These are phyloP conservation scores for Solanum habrochaites DNA, from an alignment of 257 asterid genomes.

Conservation along the genomic window DNA sequence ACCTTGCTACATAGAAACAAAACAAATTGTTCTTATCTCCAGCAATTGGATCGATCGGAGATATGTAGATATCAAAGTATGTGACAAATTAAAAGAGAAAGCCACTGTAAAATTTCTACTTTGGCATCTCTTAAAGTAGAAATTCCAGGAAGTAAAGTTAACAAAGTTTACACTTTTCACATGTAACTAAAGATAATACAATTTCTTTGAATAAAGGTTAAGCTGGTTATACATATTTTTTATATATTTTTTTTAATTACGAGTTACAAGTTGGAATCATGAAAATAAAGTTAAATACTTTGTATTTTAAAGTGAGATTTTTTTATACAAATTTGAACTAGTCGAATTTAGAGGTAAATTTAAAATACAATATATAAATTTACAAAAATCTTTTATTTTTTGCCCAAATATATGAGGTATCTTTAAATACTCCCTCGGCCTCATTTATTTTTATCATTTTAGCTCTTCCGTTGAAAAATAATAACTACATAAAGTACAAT, in stretches of 20 bases:
- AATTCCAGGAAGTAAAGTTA: neutral
- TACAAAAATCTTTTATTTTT: neutral
- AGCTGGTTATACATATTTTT: neutral
- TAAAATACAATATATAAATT: neutral
- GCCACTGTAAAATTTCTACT: neutral
- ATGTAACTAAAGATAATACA: neutral
- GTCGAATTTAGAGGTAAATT: rapidly evolving
- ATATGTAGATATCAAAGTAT: neutral
- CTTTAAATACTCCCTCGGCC: neutral
- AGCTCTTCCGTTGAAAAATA: neutral
- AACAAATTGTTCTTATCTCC: neutral
- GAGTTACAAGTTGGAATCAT: neutral
- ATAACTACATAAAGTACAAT: neutral
- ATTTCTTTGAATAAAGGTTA: neutral
- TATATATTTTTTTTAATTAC: rapidly evolving
- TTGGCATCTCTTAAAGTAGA: neutral
- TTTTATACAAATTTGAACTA: neutral
- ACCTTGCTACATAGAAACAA: neutral
- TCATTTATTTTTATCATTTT: neutral
- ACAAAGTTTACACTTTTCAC: neutral
- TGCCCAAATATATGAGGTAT: neutral
- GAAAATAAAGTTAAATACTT: neutral
- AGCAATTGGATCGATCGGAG: neutral
- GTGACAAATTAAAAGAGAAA: neutral
- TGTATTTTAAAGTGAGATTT: neutral